Conservation (phyloP, 2,329 filamentous ascomycete genomes). For the Fusarium sambucinum region DNA sequence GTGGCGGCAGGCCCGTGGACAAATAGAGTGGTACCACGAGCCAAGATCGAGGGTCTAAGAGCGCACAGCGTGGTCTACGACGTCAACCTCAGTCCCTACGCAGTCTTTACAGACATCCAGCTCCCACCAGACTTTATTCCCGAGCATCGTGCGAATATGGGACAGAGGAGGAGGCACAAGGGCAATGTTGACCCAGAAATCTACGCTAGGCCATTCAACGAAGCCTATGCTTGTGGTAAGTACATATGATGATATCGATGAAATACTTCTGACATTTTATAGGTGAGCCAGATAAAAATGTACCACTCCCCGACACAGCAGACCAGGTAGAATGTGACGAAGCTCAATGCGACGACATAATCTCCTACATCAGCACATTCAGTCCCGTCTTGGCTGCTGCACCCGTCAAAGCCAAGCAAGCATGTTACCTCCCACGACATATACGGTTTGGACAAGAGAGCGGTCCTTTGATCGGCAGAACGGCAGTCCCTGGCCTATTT, state of each 20-base stretch:
- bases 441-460: conserved; percentile 68
- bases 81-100: conserved; percentile 76
- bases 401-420: conserved; percentile 80
- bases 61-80: conserved; percentile 76
- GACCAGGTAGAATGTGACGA: conserved; percentile 82
- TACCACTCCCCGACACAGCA: conserved; percentile 80
- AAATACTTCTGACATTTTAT: conserved; percentile 1
- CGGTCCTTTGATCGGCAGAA: conserved; percentile 82
- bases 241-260: not conserved
- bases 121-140: conserved; percentile 74
- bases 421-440: conserved; percentile 92
- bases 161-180: conserved; percentile 66
- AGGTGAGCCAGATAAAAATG: conserved; percentile 80
- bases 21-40: conserved; percentile 66
- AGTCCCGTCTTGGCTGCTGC: conserved; percentile 75
- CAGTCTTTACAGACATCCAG: conserved; percentile 87
- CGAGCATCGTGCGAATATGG: conserved; percentile 60
- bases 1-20: conserved; percentile 74
- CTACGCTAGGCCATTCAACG: conserved; percentile 87
- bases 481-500: conserved; percentile 78
- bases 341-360: conserved; percentile 83
- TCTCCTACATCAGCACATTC: conserved; percentile 79
- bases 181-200: conserved; percentile 87
- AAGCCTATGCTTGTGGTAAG: conserved; percentile 91
- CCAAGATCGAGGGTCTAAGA: conserved; percentile 69